These are phyloP conservation scores for Talaromyces amestolkiae DNA, from an alignment of 2,329 filamentous ascomycete species.

Conservation along the genomic window DNA sequence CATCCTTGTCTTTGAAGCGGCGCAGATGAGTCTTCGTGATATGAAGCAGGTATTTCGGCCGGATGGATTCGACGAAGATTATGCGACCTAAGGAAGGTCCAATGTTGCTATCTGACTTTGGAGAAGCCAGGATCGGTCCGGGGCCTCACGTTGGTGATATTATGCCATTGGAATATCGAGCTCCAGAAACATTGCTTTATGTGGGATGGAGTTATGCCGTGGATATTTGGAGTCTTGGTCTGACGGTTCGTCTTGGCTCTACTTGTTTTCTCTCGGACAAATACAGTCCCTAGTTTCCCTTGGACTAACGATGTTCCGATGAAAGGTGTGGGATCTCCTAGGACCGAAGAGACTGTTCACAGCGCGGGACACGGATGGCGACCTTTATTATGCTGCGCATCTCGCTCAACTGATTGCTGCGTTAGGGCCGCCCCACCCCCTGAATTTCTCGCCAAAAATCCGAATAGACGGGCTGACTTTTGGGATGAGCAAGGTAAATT, in stretches of 20 bases:
- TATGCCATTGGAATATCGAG: constrained; percentile 45
- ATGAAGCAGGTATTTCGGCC: constrained; percentile 42
- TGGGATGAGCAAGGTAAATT: background rate
- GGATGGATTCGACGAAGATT: constrained; percentile 22
- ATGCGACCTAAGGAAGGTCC: constrained; percentile 26
- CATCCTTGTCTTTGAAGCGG: constrained; percentile 41
- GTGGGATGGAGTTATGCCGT: constrained; percentile 38
- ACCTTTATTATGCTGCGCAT: background rate
- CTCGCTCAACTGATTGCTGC: background rate
- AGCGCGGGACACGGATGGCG: constrained; percentile 1
- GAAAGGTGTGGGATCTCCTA: constrained; percentile 3
- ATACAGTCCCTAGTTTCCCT: too few relatives aligned
- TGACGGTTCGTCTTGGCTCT: constrained; percentile 27
- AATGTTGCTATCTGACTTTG: constrained; percentile 36
- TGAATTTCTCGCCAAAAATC: background rate
- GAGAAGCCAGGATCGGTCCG: constrained; percentile 34
- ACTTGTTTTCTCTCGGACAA: background rate
- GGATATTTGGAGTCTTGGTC: constrained; percentile 42
- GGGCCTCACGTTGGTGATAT: constrained; percentile 35
- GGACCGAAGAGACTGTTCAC: background rate
- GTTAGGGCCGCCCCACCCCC: background rate
- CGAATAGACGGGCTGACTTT: background rate
- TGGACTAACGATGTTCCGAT: too few relatives aligned
- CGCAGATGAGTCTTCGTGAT: constrained; percentile 43
- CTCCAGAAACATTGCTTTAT: constrained; percentile 42